Percentiles rank a stretch among this genome's conserved stretches.
These are phyloP conservation scores for Pelargonium citronellum DNA, from an alignment of 441 rosid species.

Conservation along the genomic window DNA sequence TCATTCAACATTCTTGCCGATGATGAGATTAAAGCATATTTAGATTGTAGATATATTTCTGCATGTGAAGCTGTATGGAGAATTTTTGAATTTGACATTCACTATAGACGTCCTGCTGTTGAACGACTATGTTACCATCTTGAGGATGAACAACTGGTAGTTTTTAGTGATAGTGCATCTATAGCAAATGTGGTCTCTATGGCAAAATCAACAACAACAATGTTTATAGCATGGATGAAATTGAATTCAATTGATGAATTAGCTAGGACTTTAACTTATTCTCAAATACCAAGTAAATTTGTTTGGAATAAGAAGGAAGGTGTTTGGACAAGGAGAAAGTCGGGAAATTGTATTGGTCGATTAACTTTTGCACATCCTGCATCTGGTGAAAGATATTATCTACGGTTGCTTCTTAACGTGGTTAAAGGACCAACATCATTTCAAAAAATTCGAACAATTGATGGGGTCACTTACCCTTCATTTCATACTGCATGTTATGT, in stretches of 20 bases:
- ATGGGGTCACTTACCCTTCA: slow-evolving; percentile 2
- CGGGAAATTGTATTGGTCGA: neutral
- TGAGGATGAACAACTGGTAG: neutral
- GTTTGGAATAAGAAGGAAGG: neutral
- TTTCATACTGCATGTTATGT: neutral
- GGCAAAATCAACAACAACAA: neutral
- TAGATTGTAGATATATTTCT: slow-evolving; percentile 2
- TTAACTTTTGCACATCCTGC: neutral
- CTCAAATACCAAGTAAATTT: neutral
- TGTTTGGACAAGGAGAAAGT: slow-evolving; percentile 1
- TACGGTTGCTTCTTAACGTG: neutral
- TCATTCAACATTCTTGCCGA: neutral
- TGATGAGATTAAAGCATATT: neutral
- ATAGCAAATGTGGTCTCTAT: neutral
- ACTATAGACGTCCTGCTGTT: neutral
- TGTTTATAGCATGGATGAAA: neutral
- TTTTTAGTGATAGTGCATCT: neutral
- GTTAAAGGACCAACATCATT: neutral
- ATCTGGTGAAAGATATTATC: neutral
- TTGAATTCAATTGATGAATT: neutral
- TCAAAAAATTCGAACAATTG: slow-evolving; percentile 12
- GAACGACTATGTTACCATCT: neutral
- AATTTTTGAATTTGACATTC: neutral
- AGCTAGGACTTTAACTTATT: neutral
- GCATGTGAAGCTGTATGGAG: neutral